Conservation (phyloP, 257 asterid genomes). For the Jasminum sambac region DNA sequence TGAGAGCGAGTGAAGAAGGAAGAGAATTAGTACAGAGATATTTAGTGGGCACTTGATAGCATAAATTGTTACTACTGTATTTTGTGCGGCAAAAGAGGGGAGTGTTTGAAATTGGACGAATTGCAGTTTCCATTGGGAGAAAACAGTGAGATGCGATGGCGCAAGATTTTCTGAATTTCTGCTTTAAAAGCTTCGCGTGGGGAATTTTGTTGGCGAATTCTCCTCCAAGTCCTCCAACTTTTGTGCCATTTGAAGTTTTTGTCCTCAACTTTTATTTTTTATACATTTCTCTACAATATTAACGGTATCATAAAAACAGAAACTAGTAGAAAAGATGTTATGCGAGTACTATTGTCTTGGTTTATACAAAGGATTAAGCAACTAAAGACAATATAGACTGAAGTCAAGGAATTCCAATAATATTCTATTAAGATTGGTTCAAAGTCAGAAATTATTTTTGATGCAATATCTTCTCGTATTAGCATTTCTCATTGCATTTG, state of each 20-base stretch:
- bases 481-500: too few species aligned
- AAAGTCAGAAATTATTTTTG: too few species aligned
- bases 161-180: background rate
- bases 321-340: background rate
- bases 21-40: constrained; percentile 19
- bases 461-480: too few species aligned
- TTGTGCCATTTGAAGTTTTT: background rate
- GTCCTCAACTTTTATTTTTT: background rate
- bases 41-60: constrained; percentile 21
- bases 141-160: background rate
- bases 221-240: background rate
- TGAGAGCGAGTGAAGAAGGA: constrained; percentile 22
- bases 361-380: too few species aligned
- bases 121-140: constrained; percentile 26
- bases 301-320: background rate
- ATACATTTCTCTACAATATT: too few species aligned
- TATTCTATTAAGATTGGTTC: too few species aligned
- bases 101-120: constrained; percentile 33
- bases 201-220: background rate
- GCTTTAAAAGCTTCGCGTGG: background rate
- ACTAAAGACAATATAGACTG: too few species aligned
- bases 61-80: constrained; percentile 21
- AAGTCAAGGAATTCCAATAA: too few species aligned
- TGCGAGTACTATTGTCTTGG: too few species aligned
- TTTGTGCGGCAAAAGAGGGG: constrained; percentile 28